Conservation (phyloP, 192 early-diverging fungal species). For the Piromyces finnis region DNA sequence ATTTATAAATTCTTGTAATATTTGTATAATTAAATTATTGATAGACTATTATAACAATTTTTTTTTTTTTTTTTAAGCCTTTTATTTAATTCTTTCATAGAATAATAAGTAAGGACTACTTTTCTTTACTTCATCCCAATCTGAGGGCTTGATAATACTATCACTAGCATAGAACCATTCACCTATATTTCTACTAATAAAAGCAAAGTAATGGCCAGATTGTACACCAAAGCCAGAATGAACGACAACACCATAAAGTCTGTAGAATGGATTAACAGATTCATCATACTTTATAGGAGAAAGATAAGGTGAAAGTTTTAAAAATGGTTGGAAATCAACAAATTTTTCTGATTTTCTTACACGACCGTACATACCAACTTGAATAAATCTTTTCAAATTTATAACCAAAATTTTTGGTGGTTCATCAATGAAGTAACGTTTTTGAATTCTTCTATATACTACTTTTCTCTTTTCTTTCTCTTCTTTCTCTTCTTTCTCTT, state of each 20-base stretch:
- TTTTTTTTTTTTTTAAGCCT: no score
- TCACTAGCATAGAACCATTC: background rate
- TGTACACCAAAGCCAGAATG: constrained; percentile 21
- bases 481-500: background rate
- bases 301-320: background rate
- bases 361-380: background rate
- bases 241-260: constrained; percentile 20
- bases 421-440: background rate
- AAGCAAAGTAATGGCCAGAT: constrained; percentile 32
- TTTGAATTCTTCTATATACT: background rate
- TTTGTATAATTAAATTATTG: no score
- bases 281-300: background rate
- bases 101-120: background rate
- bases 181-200: constrained; percentile 4
- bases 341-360: background rate
- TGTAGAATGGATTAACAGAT: constrained; percentile 11
- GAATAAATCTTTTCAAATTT: background rate
- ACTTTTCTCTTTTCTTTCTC: background rate
- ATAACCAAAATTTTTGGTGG: background rate
- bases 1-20: no score
- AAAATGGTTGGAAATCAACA: background rate
- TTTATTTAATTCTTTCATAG: background rate
- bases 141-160: background rate
- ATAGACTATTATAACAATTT: no score
- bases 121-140: background rate